Conservation (phyloP, 257 asterid species). For the Oldenlandia corymbosa region DNA sequence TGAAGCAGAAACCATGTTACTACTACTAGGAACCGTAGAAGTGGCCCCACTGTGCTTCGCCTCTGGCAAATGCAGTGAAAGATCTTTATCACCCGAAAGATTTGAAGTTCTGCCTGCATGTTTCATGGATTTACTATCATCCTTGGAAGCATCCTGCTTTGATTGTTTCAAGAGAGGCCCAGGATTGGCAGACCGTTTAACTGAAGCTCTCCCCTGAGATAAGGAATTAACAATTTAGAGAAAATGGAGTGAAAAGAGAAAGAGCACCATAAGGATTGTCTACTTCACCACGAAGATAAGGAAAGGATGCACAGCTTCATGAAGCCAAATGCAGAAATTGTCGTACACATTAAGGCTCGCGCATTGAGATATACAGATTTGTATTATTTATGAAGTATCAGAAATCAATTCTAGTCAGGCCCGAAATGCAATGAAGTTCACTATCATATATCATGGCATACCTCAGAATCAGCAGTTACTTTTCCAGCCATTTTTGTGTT, state of each 20-base stretch:
- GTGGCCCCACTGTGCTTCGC: conserved; percentile 29
- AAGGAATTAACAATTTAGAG: conserved; percentile 12
- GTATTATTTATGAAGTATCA: neutral
- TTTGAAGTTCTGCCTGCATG: conserved; percentile 44
- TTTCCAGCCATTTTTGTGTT: conserved; percentile 46
- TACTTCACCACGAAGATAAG: too few species aligned
- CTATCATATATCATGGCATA: conserved; percentile 20
- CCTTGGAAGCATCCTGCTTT: conserved; percentile 64
- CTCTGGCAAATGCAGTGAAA: conserved; percentile 24
- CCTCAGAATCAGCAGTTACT: conserved; percentile 72
- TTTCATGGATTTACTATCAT: conserved; percentile 66
- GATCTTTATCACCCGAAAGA: conserved; percentile 34
- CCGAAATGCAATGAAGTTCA: neutral
- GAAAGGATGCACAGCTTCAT: neutral
- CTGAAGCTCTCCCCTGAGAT: conserved; percentile 53
- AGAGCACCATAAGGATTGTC: neutral
- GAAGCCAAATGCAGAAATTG: neutral
- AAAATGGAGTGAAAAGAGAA: neutral
- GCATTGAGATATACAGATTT: neutral
- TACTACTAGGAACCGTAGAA: conserved; percentile 51
- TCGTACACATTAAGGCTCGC: neutral
- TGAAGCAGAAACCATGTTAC: conserved; percentile 30
- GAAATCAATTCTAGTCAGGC: neutral
- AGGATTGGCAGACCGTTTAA: conserved; percentile 53
- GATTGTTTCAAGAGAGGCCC: conserved; percentile 69